These are phyloP conservation scores for Gossypium davidsonii DNA, from an alignment of 441 rosid species.

Conservation along the genomic window DNA sequence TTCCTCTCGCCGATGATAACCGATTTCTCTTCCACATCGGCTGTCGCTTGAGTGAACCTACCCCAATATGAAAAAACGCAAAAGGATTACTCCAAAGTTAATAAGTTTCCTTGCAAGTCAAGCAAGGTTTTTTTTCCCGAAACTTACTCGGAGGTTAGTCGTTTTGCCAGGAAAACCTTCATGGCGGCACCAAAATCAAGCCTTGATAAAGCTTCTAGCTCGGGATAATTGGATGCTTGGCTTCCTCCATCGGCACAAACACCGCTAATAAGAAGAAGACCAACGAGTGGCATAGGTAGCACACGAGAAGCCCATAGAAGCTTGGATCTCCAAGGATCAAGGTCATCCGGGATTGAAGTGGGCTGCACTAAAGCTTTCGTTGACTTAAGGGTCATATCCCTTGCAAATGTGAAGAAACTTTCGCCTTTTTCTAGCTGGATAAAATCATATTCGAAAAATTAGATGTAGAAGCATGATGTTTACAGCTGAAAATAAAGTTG, in stretches of 20 bases:
- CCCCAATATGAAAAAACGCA: neutral
- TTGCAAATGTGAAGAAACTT: slow-evolving; percentile 79
- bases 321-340: slow-evolving; percentile 83
- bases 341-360: slow-evolving; percentile 52
- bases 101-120: neutral
- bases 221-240: slow-evolving; percentile 63
- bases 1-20: slow-evolving; percentile 93
- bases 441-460: slow-evolving; percentile 18
- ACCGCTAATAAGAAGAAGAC: slow-evolving; percentile 67
- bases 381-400: slow-evolving; percentile 76
- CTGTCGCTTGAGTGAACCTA: slow-evolving; percentile 66
- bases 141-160: slow-evolving; percentile 81
- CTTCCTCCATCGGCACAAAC: slow-evolving; percentile 57
- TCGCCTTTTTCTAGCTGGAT: slow-evolving; percentile 80
- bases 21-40: slow-evolving; percentile 65
- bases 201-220: slow-evolving; percentile 76
- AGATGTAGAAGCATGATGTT: slow-evolving; percentile 1
- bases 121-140: neutral
- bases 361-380: slow-evolving; percentile 74
- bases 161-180: slow-evolving; percentile 86
- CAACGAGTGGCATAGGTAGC: slow-evolving; percentile 91
- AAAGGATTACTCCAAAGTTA: neutral
- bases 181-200: slow-evolving; percentile 80
- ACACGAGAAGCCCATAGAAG: slow-evolving; percentile 92
- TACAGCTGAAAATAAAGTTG: neutral